These are phyloP conservation scores for Scedosporium aurantiacum DNA, from an alignment of 2,329 filamentous ascomycete species.

Conservation along the genomic window DNA sequence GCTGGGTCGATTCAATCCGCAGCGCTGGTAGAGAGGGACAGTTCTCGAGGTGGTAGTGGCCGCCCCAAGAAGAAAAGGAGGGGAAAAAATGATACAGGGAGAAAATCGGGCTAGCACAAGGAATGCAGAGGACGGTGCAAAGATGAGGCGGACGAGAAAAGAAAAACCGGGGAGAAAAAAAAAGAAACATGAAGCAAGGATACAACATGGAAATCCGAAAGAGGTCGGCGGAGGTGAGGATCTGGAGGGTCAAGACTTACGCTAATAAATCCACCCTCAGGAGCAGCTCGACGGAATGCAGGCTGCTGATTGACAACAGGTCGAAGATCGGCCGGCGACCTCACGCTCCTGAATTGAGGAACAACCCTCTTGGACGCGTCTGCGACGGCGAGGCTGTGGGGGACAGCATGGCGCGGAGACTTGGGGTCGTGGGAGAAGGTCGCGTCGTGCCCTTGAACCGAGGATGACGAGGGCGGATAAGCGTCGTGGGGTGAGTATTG, in stretches of 20 bases:
- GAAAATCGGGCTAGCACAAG: too few relatives aligned
- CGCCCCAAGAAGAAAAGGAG: too few relatives aligned
- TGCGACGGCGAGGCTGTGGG: constrained; percentile 20
- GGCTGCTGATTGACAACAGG: constrained; percentile 81
- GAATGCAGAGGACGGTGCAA: too few relatives aligned
- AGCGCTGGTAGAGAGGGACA: too few relatives aligned
- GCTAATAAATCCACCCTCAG: constrained; percentile 95
- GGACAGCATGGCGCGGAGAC: constrained; percentile 43
- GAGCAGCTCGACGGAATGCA: constrained; percentile 83
- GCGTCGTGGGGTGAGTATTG: constrained; percentile 42
- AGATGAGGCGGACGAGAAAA: too few relatives aligned
- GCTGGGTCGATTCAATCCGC: too few relatives aligned
- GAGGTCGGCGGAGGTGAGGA: neutral
- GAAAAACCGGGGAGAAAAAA: neutral
- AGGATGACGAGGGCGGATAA: constrained; percentile 52
- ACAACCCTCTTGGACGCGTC: constrained; percentile 53
- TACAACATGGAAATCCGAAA: too few relatives aligned
- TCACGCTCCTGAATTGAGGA: constrained; percentile 76
- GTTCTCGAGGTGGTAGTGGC: too few relatives aligned
- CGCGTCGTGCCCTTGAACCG: constrained; percentile 43
- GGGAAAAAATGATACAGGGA: too few relatives aligned
- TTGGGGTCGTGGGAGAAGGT: constrained; percentile 45
- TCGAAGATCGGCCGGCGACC: constrained; percentile 60
- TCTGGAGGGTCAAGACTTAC: constrained; percentile 38
- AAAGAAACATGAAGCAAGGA: too few relatives aligned